Conservation (phyloP, 192 early-diverging fungal species). For the Coemansia sp. region DNA sequence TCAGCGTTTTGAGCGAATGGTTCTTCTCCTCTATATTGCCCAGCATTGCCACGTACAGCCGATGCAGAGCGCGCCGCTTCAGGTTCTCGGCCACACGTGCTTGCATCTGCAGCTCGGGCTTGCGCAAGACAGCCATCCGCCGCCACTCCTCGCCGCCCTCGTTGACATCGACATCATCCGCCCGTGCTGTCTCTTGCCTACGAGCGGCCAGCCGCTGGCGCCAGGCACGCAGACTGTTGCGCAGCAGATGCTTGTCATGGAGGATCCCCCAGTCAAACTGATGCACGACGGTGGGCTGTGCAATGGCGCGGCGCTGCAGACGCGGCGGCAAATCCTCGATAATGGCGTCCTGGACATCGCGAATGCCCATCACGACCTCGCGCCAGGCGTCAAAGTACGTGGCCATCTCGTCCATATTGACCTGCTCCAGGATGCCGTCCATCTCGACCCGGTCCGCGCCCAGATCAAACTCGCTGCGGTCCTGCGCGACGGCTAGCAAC, state of each 20-base stretch:
- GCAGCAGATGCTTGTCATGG: slow-evolving; percentile 4
- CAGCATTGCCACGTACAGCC: slow-evolving; percentile 8
- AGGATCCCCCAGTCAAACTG: slow-evolving; percentile 24
- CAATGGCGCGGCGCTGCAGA: slow-evolving; percentile 1
- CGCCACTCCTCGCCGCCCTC: not conserved
- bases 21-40: slow-evolving; percentile 14
- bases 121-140: too few species aligned
- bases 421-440: not conserved
- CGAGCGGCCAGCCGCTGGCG: not conserved
- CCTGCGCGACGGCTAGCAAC: not conserved
- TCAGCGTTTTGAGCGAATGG: not conserved
- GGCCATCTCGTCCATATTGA: not conserved
- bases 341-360: not conserved
- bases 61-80: not conserved
- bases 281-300: not conserved
- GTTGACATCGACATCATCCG: not conserved
- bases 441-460: not conserved
- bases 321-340: not conserved
- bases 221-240: not conserved
- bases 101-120: not conserved
- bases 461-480: not conserved
- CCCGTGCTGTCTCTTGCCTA: not conserved
- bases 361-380: slow-evolving; percentile 3
- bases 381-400: slow-evolving; percentile 20
- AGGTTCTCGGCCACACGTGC: not conserved